Base-by-base conservation (phyloP, 495 filamentous ascomycete genomes). In the Penicillium roqueforti region DNA sequence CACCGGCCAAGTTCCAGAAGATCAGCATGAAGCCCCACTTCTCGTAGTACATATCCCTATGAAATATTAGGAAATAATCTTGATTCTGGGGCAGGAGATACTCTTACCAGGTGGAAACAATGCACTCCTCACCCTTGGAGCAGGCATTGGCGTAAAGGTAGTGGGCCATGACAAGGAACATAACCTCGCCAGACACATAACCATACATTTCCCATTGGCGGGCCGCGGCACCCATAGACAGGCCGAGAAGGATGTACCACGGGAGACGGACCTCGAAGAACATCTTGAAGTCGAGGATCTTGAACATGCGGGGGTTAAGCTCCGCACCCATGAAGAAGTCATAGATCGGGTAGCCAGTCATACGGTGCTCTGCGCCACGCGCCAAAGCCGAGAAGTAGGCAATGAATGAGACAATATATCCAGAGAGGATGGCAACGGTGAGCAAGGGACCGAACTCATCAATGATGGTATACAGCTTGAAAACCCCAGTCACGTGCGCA, bases 11-110 rank as follows among this genome's bases (percentile, higher is more conserved):
- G 74, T 98, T 98, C 93, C 93, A 98, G 83, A 98, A 98, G 72
- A 96, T 96, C 50, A 98, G 81, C 92, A 98, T 96, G 77, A 97
- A 98, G 61, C 93, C 93, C 89, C 91, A 96, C 79, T 98, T 98
- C 79, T 98, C 93, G 67, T 92, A 92, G 79, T 95, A 96, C 89
- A 98, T 97, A 70, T 98, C 93, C 81, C 81, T 84, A n/a, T 3
- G 23, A 32, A 37, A 39, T 23, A 3, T 19, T 22, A 39, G 28
- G 13, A n/a, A 14, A 9, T 14, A 31, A 1, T 7, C 26, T 13
- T 3, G 32, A 36, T 36, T 36, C 32, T 16, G 6, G 7, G 6
- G 2, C 28, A n/a, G 34, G 23, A 16, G 11, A 4, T 1, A 46
- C n/a, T 61, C 76, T 61, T 67, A 86, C 87, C 92, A 98, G 18